phyloP scores from a whole-genome alignment of 2,329 filamentous ascomycete species.

The Emergomyces orientalis region DNA sequence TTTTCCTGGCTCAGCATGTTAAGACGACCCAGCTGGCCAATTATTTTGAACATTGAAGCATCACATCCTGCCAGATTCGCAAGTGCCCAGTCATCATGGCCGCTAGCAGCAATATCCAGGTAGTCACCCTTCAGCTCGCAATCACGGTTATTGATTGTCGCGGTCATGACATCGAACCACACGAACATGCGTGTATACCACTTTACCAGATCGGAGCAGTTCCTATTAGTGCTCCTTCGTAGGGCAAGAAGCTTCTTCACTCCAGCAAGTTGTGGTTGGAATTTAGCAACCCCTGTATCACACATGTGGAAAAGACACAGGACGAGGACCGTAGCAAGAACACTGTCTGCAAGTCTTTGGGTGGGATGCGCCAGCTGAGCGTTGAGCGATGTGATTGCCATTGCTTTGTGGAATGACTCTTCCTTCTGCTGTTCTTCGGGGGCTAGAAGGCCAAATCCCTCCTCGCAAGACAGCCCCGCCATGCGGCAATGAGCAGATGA shows the following conservation, averaged over 20 bases:
- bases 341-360: conserved; percentile 72
- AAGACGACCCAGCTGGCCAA: conserved; percentile 71
- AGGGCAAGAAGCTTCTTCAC: conserved; percentile 82
- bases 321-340: conserved; percentile 76
- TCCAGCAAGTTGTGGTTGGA: conserved; percentile 85
- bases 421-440: conserved; percentile 58
- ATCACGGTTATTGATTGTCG: conserved; percentile 85
- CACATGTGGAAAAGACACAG: conserved; percentile 90
- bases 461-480: conserved; percentile 30
- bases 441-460: conserved; percentile 33
- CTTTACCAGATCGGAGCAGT: conserved; percentile 54
- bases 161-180: conserved; percentile 88
- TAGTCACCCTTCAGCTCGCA: conserved; percentile 61
- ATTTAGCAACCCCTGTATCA: conserved; percentile 85
- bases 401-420: conserved; percentile 75
- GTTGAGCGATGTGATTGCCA: conserved; percentile 75
- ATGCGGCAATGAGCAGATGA: conserved; percentile 38
- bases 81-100: conserved; percentile 59
- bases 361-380: conserved; percentile 67
- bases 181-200: conserved; percentile 94
- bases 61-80: conserved; percentile 88
- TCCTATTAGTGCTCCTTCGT: conserved; percentile 53
- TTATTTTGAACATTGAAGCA: conserved; percentile 72
- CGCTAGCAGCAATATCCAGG: conserved; percentile 54
- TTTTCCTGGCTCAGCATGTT: conserved; percentile 70